Evolutionary conservation across 805 yeast species (phyloP).

Genomic region (Yamadazyma olivae): DNA sequence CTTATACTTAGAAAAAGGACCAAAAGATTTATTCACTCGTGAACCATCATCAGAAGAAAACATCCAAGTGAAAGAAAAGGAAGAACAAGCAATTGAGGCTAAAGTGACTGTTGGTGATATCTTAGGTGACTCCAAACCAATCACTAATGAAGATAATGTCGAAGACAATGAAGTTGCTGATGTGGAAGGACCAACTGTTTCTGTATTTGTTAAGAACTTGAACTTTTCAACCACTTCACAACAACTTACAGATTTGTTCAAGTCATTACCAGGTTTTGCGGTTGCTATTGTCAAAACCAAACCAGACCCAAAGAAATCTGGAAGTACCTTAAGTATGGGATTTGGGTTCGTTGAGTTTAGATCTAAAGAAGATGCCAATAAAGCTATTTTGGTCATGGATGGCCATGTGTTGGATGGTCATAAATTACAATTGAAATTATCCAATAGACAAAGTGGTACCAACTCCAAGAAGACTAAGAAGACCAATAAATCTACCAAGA

Average conservation of each 20-base stretch:
- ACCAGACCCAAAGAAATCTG: conserved; percentile 75
- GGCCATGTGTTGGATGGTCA: conserved; percentile 86
- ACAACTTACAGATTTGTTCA: conserved; percentile 60
- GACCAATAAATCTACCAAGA: conserved; percentile 54
- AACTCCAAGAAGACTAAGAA: conserved; percentile 27
- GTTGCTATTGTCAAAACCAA: conserved; percentile 82
- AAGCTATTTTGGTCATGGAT: conserved; percentile 71
- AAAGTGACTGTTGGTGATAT: conserved; percentile 45
- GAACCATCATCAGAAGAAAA: conserved; percentile 46
- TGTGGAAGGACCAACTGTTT: conserved; percentile 72
- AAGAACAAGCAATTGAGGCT: conserved; percentile 40
- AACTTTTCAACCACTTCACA: conserved; percentile 73
- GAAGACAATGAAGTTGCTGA: conserved; percentile 37
- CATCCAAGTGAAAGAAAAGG: conserved; percentile 23
- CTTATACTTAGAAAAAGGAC: conserved; percentile 91
- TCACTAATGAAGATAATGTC: conserved; percentile 16
- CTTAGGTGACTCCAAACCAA: conserved; percentile 25
- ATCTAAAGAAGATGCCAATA: conserved; percentile 71
- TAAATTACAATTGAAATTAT: conserved; percentile 80
- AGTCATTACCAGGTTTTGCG: conserved; percentile 72
- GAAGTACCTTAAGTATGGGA: conserved; percentile 85
- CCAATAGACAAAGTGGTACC: conserved; percentile 64
- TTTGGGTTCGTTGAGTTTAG: conserved; percentile 93
- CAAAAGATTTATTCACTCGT: conserved; percentile 69
- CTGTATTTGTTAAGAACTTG: conserved; percentile 88